phyloP scores from a whole-genome alignment of 805 yeast species.

The Saccharomycopsis fodiens region DNA sequence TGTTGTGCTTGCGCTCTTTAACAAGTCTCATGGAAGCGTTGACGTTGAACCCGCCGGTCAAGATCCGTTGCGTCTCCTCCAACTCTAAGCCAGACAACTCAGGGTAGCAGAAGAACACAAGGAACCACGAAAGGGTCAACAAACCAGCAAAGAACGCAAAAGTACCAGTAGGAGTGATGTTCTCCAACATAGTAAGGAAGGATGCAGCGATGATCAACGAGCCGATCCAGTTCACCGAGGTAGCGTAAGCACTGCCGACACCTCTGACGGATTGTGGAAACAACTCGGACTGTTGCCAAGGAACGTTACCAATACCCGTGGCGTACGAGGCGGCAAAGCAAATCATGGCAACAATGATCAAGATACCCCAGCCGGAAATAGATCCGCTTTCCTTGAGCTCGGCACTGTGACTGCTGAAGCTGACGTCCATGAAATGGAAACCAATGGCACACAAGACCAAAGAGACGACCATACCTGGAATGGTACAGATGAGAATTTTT shows the following conservation, averaged over 20 bases:
- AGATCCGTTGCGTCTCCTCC: conserved; percentile 81
- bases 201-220: conserved; percentile 86
- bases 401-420: conserved; percentile 41
- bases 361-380: conserved; percentile 79
- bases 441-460: conserved; percentile 84
- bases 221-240: conserved; percentile 95
- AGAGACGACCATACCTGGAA: conserved; percentile 78
- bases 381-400: conserved; percentile 35
- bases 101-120: conserved; percentile 82
- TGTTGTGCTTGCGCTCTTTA: conserved; percentile 30
- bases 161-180: conserved; percentile 92
- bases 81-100: conserved; percentile 85
- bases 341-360: conserved; percentile 80
- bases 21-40: conserved; percentile 53
- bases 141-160: conserved; percentile 85
- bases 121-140: conserved; percentile 60
- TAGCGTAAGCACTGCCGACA: conserved; percentile 81
- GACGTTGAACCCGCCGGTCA: conserved; percentile 82
- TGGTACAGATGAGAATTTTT: conserved; percentile 63
- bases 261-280: conserved; percentile 94
- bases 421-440: conserved; percentile 74
- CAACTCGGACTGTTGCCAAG: conserved; percentile 96
- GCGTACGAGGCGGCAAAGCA: conserved; percentile 86
- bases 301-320: conserved; percentile 92
- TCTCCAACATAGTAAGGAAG: conserved; percentile 87